Evolutionary conservation across 2,329 filamentous ascomycete genomes (phyloP), one percentile per base, ranked within the genome.

Genomic region (Nothomitra cinnamomea): DNA sequence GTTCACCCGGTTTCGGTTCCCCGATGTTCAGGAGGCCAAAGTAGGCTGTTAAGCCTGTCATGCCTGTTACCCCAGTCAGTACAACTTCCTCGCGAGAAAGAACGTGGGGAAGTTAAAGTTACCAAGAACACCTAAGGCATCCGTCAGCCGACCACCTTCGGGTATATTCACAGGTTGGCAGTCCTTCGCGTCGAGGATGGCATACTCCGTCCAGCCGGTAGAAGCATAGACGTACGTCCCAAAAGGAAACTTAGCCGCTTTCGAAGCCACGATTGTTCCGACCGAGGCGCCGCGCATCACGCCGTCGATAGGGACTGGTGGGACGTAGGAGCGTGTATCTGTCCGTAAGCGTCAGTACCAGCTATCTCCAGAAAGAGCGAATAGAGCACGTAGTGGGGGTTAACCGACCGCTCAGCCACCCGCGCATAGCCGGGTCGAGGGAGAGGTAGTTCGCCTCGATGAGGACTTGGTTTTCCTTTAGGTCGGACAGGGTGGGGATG

Each of bases 401-500:
- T 5, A 32, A 32, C 28, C 5, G 4, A 32, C 28, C 28, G 28
- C 10, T 32, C 28, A 32, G 66, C 81, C 81, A 86, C 55, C 78
- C 78, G 60, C 83, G 76, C 82, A 86, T 86, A n/a, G 83, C 82
- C 1, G 83, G 83, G 66, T 87, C 83, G 40, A 87, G 71, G 8
- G 79, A 82, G 45, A 85, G 71, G 61, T 85, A 86, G 56, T 83
- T 69, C 1, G 69, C 68, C 55, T 72, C 69, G 55, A 74, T 70
- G 55, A 87, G 72, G 54, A 86, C 70, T 62, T 86, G 69, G 58
- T 43, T 43, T 22, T 43, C 41, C 10, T 32, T 32, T 32, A 32
- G 28, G 28, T 32, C 28, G 5, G 28, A 4, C 5, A 10, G 5
- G 28, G 28, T 5, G 28, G 28, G 28, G 10, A 32, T 32, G 28